A percentile compares a stretch with the other conserved stretches of the same genome.
Conservation (phyloP, 352 stramenopile genomes). For the Phytophthora palmivora region DNA sequence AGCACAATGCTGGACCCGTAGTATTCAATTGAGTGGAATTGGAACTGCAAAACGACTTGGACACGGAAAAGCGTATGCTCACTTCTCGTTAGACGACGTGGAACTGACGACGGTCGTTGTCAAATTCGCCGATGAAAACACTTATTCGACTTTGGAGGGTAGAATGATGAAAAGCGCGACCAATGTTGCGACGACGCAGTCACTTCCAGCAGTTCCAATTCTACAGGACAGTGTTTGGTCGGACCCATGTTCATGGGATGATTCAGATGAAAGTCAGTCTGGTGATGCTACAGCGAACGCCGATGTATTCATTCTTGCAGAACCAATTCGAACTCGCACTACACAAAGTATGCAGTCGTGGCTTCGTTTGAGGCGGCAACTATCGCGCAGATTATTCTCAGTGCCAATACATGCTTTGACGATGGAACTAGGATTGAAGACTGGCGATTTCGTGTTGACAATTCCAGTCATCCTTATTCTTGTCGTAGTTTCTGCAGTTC, state of each 20-base stretch:
- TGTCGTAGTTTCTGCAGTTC: slow-evolving; percentile 15
- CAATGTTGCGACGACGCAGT: background rate
- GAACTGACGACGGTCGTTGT: slow-evolving; percentile 7
- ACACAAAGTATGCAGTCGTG: slow-evolving; percentile 11
- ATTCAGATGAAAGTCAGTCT: slow-evolving; percentile 1
- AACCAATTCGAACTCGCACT: background rate
- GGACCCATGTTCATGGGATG: slow-evolving; percentile 24
- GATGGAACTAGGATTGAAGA: slow-evolving; percentile 31
- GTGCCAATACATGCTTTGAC: slow-evolving; percentile 35
- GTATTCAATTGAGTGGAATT: too few species aligned
- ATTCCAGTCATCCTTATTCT: slow-evolving; percentile 24
- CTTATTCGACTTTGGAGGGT: slow-evolving; percentile 8
- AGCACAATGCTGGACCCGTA: slow-evolving; percentile 4
- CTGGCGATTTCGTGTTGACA: slow-evolving; percentile 41
- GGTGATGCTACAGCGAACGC: slow-evolving; percentile 12
- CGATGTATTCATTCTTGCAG: background rate
- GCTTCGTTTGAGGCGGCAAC: slow-evolving; percentile 26
- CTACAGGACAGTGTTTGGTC: slow-evolving; percentile 27
- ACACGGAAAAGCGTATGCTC: background rate
- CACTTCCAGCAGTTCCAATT: slow-evolving; percentile 15
- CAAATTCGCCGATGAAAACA: slow-evolving; percentile 15
- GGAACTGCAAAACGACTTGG: too few species aligned
- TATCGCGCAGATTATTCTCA: slow-evolving; percentile 34
- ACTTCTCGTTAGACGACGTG: slow-evolving; percentile 11
- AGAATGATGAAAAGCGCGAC: slow-evolving; percentile 11